These are phyloP conservation scores for Mycena galericulata DNA, from an alignment of 768 basidiomycete genomes.

Conservation along the genomic window DNA sequence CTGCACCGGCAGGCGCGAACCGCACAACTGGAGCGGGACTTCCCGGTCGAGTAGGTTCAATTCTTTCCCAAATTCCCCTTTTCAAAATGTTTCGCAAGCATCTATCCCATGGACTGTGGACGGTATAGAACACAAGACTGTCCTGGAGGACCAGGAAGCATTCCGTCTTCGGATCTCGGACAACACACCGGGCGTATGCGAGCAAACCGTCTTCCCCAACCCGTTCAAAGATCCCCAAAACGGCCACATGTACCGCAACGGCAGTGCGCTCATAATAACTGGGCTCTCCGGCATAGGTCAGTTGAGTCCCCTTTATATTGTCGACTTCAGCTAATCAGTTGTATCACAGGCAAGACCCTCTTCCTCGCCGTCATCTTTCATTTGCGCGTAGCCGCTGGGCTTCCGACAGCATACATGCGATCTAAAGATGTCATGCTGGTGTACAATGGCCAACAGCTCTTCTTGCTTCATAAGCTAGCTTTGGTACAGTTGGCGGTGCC, in stretches of 20 bases:
- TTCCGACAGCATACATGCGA: conserved; percentile 8
- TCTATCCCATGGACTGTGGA: neutral
- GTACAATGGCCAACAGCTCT: neutral
- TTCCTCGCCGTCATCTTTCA: conserved; percentile 6
- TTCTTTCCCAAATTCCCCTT: neutral
- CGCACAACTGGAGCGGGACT: conserved; percentile 4
- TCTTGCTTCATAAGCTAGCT: neutral
- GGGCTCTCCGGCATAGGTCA: conserved; percentile 13
- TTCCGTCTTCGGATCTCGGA: conserved; percentile 1
- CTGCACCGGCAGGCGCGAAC: conserved; percentile 6
- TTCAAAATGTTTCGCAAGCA: neutral
- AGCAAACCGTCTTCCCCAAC: conserved; percentile 9
- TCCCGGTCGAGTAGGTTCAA: neutral
- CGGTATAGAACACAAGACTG: neutral
- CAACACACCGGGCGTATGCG: neutral
- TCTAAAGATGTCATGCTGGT: neutral
- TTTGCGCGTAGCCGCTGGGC: conserved; percentile 9
- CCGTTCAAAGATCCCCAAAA: conserved; percentile 1
- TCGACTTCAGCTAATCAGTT: neutral
- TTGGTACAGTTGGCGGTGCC: neutral
- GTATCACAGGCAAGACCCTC: conserved; percentile 2
- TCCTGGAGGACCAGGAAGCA: neutral
- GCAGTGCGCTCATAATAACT: conserved; percentile 7
- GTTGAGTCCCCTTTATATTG: neutral
- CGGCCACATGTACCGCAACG: neutral